Conservation (phyloP, 768 basidiomycete genomes). For the Clitopilus passeckerianus region DNA sequence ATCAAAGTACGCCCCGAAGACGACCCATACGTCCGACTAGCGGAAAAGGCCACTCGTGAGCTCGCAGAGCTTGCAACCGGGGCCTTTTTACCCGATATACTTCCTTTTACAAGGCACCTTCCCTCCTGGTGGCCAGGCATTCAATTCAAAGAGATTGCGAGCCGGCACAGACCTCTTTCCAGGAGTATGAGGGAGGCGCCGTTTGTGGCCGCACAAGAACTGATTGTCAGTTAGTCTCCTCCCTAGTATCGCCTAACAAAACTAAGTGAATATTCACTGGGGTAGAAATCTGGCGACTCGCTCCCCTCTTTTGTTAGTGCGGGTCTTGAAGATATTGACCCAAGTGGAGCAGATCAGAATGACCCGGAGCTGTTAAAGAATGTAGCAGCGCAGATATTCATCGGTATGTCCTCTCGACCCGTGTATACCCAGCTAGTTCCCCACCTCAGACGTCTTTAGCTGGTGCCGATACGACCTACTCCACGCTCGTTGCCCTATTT, state of each 20-base stretch:
- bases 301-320: neutral
- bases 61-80: constrained; percentile 12
- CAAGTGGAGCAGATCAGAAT: neutral
- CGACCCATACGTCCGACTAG: constrained; percentile 16
- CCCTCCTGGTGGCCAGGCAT: constrained; percentile 14
- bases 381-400: neutral
- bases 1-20: constrained; percentile 12
- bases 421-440: neutral
- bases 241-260: too few relatives aligned
- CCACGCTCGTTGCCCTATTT: neutral
- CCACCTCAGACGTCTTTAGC: neutral
- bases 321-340: neutral
- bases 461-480: neutral
- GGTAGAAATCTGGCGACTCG: neutral
- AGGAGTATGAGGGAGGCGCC: constrained; percentile 16
- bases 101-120: constrained; percentile 8
- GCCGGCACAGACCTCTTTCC: constrained; percentile 14
- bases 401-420: neutral
- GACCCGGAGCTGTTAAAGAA: neutral
- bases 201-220: constrained; percentile 12
- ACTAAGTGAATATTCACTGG: neutral
- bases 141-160: constrained; percentile 18
- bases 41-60: constrained; percentile 10
- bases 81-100: constrained; percentile 10
- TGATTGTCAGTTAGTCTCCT: constrained; percentile 10